A percentile compares a stretch with the other conserved stretches of the same genome.
These are phyloP conservation scores for Colletotrichum agaves DNA, from an alignment of 2,329 filamentous ascomycete species.

Conservation along the genomic window DNA sequence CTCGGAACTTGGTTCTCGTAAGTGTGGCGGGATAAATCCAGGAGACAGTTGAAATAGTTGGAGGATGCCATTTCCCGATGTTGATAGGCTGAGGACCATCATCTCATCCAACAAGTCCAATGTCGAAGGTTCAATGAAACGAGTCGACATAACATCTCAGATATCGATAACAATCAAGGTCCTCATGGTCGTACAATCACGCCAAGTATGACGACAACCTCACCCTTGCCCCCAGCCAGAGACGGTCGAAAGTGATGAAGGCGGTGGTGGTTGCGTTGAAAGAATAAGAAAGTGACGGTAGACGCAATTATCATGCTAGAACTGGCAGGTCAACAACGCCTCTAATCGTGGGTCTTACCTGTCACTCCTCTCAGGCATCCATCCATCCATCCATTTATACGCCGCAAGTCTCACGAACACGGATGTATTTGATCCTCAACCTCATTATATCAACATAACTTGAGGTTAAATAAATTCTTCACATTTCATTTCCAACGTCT, in stretches of 20 bases:
- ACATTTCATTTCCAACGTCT: conserved; percentile 11
- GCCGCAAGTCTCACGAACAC: conserved; percentile 12
- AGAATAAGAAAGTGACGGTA: conserved; percentile 2
- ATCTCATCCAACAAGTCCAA: not conserved
- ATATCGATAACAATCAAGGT: not conserved
- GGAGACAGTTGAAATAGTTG: too few relatives aligned
- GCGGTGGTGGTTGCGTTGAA: not conserved
- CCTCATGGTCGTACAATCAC: too few relatives aligned
- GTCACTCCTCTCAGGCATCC: conserved; percentile 12
- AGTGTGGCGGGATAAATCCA: too few relatives aligned
- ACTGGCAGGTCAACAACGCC: conserved; percentile 12
- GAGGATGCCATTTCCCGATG: too few relatives aligned
- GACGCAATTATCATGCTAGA: conserved; percentile 1
- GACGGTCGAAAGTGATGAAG: not conserved
- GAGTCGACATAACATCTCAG: not conserved
- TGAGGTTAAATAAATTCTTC: not conserved
- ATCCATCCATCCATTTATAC: not conserved
- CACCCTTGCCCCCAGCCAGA: not conserved
- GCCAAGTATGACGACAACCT: too few relatives aligned
- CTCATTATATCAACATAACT: not conserved
- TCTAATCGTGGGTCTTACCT: conserved; percentile 26
- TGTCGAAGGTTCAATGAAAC: not conserved
- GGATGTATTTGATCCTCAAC: not conserved
- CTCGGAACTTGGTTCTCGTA: too few relatives aligned
- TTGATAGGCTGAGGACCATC: not conserved